phyloP scores from a whole-genome alignment of 2,329 filamentous ascomycete species.

The Pseudocercospora fijiensis region DNA sequence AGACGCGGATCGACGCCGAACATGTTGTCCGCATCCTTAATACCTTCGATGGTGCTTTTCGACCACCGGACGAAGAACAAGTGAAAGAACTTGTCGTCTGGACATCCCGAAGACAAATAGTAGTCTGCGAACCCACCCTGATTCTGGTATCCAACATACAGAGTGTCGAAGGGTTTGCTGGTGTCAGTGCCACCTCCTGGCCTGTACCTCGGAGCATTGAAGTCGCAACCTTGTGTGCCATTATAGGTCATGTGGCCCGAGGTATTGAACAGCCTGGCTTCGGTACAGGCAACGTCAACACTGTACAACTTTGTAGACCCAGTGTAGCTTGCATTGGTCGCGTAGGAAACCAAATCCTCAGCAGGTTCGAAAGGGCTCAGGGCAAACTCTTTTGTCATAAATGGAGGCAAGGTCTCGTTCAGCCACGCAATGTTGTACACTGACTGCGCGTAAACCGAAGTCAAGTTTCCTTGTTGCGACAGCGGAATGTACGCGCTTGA shows the following conservation, averaged over 20 bases:
- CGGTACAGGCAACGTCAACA: conserved; percentile 40
- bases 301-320: conserved; percentile 37
- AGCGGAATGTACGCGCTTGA: conserved; percentile 36
- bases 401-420: conserved; percentile 46
- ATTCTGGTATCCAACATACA: conserved; percentile 49
- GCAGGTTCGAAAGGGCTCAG: conserved; percentile 46
- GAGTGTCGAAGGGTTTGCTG: conserved; percentile 27
- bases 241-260: conserved; percentile 19
- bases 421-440: conserved; percentile 52
- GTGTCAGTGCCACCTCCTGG: conserved; percentile 41
- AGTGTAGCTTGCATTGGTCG: conserved; percentile 28
- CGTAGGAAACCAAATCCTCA: not conserved
- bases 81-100: conserved; percentile 34
- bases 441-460: conserved; percentile 44
- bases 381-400: conserved; percentile 46
- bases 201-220: conserved; percentile 31
- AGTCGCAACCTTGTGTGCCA: conserved; percentile 32
- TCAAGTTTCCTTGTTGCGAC: conserved; percentile 37
- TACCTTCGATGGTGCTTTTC: conserved; percentile 5
- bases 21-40: not conserved
- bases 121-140: conserved; percentile 36
- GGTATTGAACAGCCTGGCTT: conserved; percentile 14
- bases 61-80: conserved; percentile 44
- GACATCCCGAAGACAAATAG: conserved; percentile 39
- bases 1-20: not conserved